Evolutionary conservation across 2,329 filamentous ascomycete genomes (phyloP), one percentile per base, ranked within the genome.

Genomic region (Anthostomella pinea): DNA sequence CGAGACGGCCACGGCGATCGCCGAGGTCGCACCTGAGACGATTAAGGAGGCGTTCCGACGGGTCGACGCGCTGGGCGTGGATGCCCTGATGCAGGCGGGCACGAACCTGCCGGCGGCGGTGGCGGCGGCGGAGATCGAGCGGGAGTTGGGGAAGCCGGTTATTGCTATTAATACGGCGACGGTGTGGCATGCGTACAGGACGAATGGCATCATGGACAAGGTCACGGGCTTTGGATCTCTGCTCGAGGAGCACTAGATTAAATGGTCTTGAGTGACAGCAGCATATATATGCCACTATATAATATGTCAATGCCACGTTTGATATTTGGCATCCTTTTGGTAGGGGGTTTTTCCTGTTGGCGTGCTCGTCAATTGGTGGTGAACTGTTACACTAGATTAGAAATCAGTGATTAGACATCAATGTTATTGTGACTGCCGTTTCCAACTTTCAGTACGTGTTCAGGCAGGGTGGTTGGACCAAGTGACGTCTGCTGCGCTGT

Each of bases 141-240:
- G 22, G 13, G 53, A 55, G 33, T 33, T 55, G 11, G 52, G 50
- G 8, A 53, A 56, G 30, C 39, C 29, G 49, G 29, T 62, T 21
- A 43, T 61, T 24, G 57, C 59, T 14, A 62, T 59, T 35, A 56
- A 60, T 35, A 52, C 53, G 7, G 57, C 58, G 2, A 60, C 58
- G 6, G 47, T 56, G 8, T 61, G 59, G 59, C 47, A 54, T 39
- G 58, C 54, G 11, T 50, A 53, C 34, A 39, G 52, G 22, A 45
- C 41, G 13, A 55, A 55, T 41, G 52, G 46, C 8, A 55, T 54
- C 32, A 42, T 46, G 39, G 50, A 53, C 36, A 46, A 53, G 41
- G 38, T 55, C 21, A 10, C 25, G 17, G 52, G 50, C 3, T 46
- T 46, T 31, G 44, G 44, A 9, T 46, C 44, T 7, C 26, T 46